These are phyloP conservation scores for Rheum nobile DNA, from an alignment of 148 eudicot genomes.

Conservation along the genomic window DNA sequence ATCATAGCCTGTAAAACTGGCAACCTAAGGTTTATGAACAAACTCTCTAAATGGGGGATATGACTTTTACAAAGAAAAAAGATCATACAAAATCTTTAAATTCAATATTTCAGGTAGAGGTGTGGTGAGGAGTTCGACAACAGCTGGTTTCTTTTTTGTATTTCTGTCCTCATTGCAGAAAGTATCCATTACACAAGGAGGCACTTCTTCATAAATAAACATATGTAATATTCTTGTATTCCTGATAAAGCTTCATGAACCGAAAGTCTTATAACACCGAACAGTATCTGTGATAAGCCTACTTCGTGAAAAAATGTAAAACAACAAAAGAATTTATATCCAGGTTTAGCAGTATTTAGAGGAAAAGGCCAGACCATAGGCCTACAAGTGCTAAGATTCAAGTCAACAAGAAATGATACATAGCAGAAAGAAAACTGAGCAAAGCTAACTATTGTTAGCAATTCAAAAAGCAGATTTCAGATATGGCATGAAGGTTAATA, in stretches of 20 bases:
- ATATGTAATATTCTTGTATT: background rate
- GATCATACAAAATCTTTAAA: background rate
- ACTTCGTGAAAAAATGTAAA: background rate
- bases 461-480: constrained; percentile 1
- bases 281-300: background rate
- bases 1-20: background rate
- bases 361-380: background rate
- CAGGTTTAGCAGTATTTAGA: background rate
- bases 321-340: background rate
- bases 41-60: background rate
- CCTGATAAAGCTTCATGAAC: background rate
- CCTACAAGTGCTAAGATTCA: background rate
- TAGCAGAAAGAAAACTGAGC: background rate
- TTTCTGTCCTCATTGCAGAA: background rate
- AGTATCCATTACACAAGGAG: background rate
- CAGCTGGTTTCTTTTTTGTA: background rate
- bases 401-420: background rate
- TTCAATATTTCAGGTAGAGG: background rate
- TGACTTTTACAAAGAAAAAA: background rate
- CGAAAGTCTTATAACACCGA: background rate
- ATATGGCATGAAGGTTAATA: background rate
- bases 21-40: background rate
- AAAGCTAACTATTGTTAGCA: background rate
- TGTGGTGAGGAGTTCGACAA: background rate
- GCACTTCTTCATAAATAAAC: background rate